Conservation (phyloP, 768 basidiomycete genomes). For the Baorangia bicolor region DNA sequence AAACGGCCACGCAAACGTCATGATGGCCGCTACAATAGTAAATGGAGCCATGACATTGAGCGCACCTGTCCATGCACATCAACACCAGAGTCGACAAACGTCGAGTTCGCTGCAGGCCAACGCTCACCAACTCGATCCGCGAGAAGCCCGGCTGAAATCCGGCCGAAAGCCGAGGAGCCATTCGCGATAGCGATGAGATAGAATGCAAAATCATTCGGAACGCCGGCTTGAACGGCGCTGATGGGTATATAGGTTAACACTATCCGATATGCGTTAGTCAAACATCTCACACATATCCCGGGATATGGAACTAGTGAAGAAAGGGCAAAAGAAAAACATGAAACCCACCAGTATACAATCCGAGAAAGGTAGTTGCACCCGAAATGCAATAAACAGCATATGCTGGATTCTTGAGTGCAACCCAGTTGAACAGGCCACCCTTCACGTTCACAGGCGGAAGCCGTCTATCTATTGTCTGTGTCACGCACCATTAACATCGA, state of each 20-base stretch:
- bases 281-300: not conserved
- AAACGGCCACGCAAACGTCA: conserved; percentile 75
- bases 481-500: not conserved
- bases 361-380: conserved; percentile 58
- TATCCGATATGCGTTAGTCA: conserved; percentile 22
- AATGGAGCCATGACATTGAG: conserved; percentile 71
- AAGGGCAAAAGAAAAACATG: not conserved
- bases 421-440: conserved; percentile 58
- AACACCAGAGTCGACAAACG: not conserved
- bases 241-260: conserved; percentile 69
- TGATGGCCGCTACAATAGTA: conserved; percentile 49
- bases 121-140: conserved; percentile 53
- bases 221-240: conserved; percentile 50
- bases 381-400: conserved; percentile 61
- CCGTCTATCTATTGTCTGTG: conserved; percentile 40
- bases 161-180: conserved; percentile 60
- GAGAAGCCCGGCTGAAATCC: conserved; percentile 51
- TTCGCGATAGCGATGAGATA: conserved; percentile 72
- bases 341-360: conserved; percentile 60
- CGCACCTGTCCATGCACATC: conserved; percentile 41
- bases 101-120: not conserved
- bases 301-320: not conserved
- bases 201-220: conserved; percentile 51
- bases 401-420: conserved; percentile 44
- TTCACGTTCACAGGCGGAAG: conserved; percentile 51